A percentile compares a stretch with the other conserved stretches of the same genome.
Evolutionary conservation across 1,284 basidiomycete species (phyloP).

Genomic region (Ganoderma leucocontextum): DNA sequence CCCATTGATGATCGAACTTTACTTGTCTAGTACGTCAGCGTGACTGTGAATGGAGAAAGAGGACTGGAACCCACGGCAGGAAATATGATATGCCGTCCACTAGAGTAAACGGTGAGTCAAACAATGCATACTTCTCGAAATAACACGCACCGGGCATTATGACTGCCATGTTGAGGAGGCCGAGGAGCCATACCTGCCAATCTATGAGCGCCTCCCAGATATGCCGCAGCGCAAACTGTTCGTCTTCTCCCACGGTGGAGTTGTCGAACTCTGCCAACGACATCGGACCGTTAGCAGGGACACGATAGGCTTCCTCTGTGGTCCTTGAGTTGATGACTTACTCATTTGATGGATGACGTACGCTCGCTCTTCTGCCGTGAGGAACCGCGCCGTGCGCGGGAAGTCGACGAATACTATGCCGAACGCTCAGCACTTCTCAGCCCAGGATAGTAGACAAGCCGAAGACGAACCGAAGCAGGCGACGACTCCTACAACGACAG

Average conservation of each 20-base stretch:
- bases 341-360: slow-evolving; percentile 69
- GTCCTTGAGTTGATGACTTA: slow-evolving; percentile 35
- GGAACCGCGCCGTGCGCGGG: slow-evolving; percentile 60
- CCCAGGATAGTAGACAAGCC: background rate
- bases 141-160: slow-evolving; percentile 60
- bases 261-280: background rate
- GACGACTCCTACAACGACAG: slow-evolving; percentile 56
- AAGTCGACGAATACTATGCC: slow-evolving; percentile 61
- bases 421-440: background rate
- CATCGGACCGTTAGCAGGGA: background rate
- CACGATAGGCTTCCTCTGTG: background rate
- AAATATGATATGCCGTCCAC: slow-evolving; percentile 35
- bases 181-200: slow-evolving; percentile 73
- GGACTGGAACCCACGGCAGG: slow-evolving; percentile 26
- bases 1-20: slow-evolving; percentile 68
- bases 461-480: slow-evolving; percentile 52
- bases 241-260: slow-evolving; percentile 53
- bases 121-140: too few relatives aligned
- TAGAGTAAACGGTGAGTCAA: background rate
- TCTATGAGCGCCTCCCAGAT: slow-evolving; percentile 62
- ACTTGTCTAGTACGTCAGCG: background rate
- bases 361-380: slow-evolving; percentile 64
- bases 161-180: slow-evolving; percentile 68
- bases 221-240: slow-evolving; percentile 62
- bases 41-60: background rate